These are phyloP conservation scores for Talaromyces sp. DNA, from an alignment of 2,329 filamentous ascomycete genomes.

Conservation along the genomic window DNA sequence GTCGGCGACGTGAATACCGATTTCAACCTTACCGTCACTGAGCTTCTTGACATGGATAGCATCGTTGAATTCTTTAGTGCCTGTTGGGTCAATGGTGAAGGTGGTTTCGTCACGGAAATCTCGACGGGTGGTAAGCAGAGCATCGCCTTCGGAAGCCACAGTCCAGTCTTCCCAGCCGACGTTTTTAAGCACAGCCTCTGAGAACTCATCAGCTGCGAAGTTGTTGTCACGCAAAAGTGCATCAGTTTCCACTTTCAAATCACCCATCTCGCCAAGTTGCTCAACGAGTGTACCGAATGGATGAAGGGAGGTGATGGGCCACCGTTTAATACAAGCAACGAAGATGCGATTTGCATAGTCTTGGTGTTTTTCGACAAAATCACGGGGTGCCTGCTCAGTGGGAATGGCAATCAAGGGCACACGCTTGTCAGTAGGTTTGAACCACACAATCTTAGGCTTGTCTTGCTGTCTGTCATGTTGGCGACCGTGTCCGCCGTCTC, in stretches of 20 bases:
- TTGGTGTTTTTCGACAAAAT: constrained; percentile 98
- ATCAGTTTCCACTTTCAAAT: constrained; percentile 96
- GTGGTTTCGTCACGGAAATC: constrained; percentile 86
- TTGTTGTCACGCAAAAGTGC: constrained; percentile 97
- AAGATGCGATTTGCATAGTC: constrained; percentile 98
- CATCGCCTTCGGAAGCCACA: constrained; percentile 76
- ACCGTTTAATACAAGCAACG: constrained; percentile 97
- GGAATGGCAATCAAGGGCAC: constrained; percentile 97
- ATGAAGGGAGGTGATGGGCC: constrained; percentile 99
- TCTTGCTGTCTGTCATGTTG: constrained; percentile 84
- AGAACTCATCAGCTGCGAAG: constrained; percentile 96
- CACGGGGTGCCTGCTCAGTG: constrained; percentile 92
- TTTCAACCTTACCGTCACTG: constrained; percentile 81
- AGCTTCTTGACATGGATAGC: constrained; percentile 88
- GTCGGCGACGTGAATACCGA: constrained; percentile 93
- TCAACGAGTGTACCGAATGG: constrained; percentile 97
- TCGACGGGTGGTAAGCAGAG: constrained; percentile 69
- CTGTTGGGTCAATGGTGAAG: constrained; percentile 90
- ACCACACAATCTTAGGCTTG: constrained; percentile 99
- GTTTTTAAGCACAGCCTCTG: constrained; percentile 90
- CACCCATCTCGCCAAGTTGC: constrained; percentile 94
- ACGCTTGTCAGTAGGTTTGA: constrained; percentile 98
- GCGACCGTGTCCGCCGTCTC: constrained; percentile 73
- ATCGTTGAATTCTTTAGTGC: constrained; percentile 83
- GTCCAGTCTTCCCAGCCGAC: constrained; percentile 92